phyloP scores from a whole-genome alignment of 352 stramenopile species.

The Proteromonas lacertae region DNA sequence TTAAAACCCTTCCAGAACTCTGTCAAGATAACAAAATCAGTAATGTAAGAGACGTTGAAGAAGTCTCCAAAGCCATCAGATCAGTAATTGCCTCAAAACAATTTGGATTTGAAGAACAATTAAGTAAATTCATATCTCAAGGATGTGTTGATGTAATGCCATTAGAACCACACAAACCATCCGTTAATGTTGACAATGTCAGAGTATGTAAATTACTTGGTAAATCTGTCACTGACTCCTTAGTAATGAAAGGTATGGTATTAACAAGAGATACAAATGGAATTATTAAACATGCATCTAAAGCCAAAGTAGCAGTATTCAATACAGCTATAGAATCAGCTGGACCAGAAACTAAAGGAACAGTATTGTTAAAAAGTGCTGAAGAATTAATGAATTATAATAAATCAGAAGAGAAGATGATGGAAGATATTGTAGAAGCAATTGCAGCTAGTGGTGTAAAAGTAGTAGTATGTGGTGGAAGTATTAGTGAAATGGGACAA shows the following conservation, averaged over 20 bases:
- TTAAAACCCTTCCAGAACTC: slow-evolving; percentile 57
- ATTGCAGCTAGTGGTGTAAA: slow-evolving; percentile 76
- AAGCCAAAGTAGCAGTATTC: slow-evolving; percentile 83
- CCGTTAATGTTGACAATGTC: slow-evolving; percentile 84
- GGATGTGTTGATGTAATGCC: slow-evolving; percentile 71
- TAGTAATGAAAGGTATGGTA: slow-evolving; percentile 88
- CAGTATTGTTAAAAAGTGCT: slow-evolving; percentile 92
- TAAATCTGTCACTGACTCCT: slow-evolving; percentile 61
- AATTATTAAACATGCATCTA: slow-evolving; percentile 39
- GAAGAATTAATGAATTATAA: slow-evolving; percentile 99
- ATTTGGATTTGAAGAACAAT: slow-evolving; percentile 66
- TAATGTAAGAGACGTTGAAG: slow-evolving; percentile 31
- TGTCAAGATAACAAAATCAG: slow-evolving; percentile 24
- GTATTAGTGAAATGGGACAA: slow-evolving; percentile 86
- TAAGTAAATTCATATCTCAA: slow-evolving; percentile 64
- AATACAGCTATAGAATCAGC: slow-evolving; percentile 78
- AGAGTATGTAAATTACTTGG: slow-evolving; percentile 87
- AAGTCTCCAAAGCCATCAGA: slow-evolving; percentile 51
- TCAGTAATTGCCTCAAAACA: slow-evolving; percentile 86
- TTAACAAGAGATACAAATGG: slow-evolving; percentile 63
- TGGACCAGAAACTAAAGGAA: slow-evolving; percentile 88
- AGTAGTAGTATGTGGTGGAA: slow-evolving; percentile 74
- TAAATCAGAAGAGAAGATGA: slow-evolving; percentile 75
- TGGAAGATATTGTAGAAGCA: slow-evolving; percentile 80
- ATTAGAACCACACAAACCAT: slow-evolving; percentile 23